Conservation (phyloP, 495 filamentous ascomycete genomes). For the Xylaria bambusicola region DNA sequence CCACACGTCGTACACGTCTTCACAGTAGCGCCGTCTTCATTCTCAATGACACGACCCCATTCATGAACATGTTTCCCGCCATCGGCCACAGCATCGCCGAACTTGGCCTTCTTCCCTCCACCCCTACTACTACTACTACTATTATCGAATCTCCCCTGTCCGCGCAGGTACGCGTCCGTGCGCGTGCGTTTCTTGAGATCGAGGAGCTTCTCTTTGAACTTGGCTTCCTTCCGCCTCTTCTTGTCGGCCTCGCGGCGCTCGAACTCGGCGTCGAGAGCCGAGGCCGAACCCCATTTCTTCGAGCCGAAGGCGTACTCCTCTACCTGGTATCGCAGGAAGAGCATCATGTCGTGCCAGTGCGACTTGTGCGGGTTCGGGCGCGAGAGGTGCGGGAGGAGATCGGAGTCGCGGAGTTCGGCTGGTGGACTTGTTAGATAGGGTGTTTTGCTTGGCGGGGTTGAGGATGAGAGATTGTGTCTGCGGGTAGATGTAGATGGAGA, state of each 20-base stretch:
- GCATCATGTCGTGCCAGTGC: constrained; percentile 98
- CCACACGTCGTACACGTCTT: constrained; percentile 88
- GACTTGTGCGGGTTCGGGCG: constrained; percentile 93
- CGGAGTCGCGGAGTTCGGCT: constrained; percentile 84
- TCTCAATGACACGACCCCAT: constrained; percentile 81
- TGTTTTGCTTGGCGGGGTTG: background rate
- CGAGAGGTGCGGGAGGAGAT: constrained; percentile 82
- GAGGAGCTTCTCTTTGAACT: constrained; percentile 83
- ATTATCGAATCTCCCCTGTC: constrained; percentile 39
- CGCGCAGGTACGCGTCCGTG: constrained; percentile 83
- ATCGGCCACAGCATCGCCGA: constrained; percentile 72
- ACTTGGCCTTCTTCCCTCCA: constrained; percentile 55
- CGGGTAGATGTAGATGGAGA: no score
- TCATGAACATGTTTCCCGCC: constrained; percentile 83
- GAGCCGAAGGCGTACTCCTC: constrained; percentile 82
- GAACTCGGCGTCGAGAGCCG: constrained; percentile 88
- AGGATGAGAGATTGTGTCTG: no score
- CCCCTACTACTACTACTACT: constrained; percentile 37
- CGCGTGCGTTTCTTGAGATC: constrained; percentile 93
- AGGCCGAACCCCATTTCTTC: constrained; percentile 79
- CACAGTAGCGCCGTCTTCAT: constrained; percentile 75
- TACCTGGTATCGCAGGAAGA: constrained; percentile 90
- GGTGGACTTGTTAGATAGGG: background rate
- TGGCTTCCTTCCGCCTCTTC: constrained; percentile 85
- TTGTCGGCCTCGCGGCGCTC: constrained; percentile 76